Base-by-base conservation (phyloP, 768 basidiomycete genomes). In the Boletus barrowsii region DNA sequence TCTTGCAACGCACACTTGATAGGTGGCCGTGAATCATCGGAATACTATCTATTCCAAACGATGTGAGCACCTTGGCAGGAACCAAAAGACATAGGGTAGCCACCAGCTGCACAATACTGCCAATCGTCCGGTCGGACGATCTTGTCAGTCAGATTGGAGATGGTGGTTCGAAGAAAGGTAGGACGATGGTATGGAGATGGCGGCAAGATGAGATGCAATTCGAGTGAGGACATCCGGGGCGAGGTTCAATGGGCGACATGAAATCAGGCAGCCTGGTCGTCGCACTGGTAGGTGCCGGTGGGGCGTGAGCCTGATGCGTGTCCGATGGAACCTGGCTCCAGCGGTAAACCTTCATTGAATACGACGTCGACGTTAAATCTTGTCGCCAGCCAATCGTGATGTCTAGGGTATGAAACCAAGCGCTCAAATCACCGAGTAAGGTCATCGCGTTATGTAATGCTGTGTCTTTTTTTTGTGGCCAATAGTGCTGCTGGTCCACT, bases 11-110 rank as follows among this genome's bases (percentile, higher is more conserved):
- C 33, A 59, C 47, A n/a, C 51, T 42, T n/a, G 45, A 18, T 5
- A 59, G 37, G 7, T 53, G 56, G 15, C 50, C 57, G 11, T 58
- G 57, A n/a, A 53, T 24, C 24, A 58, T 22, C 13, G 57, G 57
- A 42, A 59, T 20, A 59, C 56, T 58, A 29, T 32, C 11, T 4
- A 11, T 22, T 13, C 20, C 39, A 10, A 57, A 13, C 6, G 4
- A 40, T 26, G n/a, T 4, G 4, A 29, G 15, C 11, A 20, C 5
- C 15, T 11, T 1, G 3, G 29, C 3, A 5, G 6, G 14, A 22
- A 41, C 9, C 1, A 35, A 17, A 29, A 20, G 46, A 37, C 55
- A 1, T 35, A 58, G 50, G 10, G 33, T 46, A 59, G 5, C 39
- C 50, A 2, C 57, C 51, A 29, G 50, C 47, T 3, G 17, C 56